These are phyloP conservation scores for Hirschfeldia incana DNA, from an alignment of 345 rosid genomes.

Conservation along the genomic window DNA sequence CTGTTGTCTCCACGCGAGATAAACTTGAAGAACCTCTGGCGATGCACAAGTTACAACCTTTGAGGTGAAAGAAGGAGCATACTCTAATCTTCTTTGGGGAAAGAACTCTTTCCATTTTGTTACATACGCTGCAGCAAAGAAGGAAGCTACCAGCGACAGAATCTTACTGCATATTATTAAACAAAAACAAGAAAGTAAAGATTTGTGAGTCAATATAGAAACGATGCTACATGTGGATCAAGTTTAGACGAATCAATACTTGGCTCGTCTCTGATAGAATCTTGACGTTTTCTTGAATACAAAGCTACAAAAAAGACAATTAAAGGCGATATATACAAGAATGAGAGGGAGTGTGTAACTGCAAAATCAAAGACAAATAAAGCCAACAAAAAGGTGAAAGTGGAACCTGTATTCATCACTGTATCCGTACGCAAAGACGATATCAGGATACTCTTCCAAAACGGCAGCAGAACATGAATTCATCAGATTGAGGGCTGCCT, in stretches of 20 bases:
- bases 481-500: constrained; percentile 66
- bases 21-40: neutral
- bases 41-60: neutral
- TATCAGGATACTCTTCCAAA: constrained; percentile 71
- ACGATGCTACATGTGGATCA: neutral
- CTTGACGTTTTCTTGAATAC: constrained; percentile 75
- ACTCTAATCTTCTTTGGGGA: neutral
- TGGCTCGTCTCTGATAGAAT: constrained; percentile 84
- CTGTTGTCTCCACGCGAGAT: constrained; percentile 68
- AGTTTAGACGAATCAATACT: constrained; percentile 38
- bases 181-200: constrained; percentile 25
- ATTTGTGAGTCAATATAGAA: constrained; percentile 1
- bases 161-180: constrained; percentile 66
- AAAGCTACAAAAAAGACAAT: constrained; percentile 50
- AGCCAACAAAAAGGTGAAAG: neutral
- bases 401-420: constrained; percentile 71
- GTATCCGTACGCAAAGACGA: constrained; percentile 76
- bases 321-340: neutral
- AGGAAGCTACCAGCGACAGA: constrained; percentile 63
- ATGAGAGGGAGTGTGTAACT: neutral
- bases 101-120: constrained; percentile 54
- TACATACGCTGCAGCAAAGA: constrained; percentile 65
- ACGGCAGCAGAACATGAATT: constrained; percentile 65
- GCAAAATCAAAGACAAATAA: neutral
- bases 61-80: neutral